Conservation (phyloP, 768 basidiomycete species). For the Suillus occidentalis region DNA sequence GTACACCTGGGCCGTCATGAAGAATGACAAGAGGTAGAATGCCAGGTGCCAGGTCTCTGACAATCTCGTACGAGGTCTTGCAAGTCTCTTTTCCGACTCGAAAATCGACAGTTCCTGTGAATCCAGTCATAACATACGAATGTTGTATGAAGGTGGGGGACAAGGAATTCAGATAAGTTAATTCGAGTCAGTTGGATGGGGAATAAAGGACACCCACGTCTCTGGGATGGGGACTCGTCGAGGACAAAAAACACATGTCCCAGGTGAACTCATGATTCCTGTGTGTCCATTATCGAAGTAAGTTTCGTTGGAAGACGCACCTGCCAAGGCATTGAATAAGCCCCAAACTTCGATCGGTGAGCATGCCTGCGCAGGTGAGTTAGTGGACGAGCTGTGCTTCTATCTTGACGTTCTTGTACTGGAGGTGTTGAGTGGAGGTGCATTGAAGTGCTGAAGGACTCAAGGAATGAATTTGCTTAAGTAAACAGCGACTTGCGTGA, state of each 20-base stretch:
- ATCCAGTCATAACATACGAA: constrained; percentile 17
- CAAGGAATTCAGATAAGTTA: neutral
- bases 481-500: no score
- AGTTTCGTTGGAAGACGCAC: no score
- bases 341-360: no score
- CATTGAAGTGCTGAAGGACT: no score
- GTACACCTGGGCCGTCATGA: constrained; percentile 53
- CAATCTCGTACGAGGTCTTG: constrained; percentile 45
- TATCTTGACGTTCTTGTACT: no score
- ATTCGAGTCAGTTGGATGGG: neutral
- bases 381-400: no score
- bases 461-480: no score
- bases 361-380: no score
- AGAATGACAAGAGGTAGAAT: constrained; percentile 40
- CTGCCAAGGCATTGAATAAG: no score
- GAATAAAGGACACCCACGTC: neutral
- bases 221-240: neutral
- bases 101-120: constrained; percentile 22
- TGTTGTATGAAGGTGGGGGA: neutral
- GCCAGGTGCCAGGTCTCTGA: constrained; percentile 38
- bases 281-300: no score
- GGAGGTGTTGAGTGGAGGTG: no score
- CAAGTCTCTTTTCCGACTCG: constrained; percentile 22
- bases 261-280: no score
- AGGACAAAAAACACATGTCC: neutral